Conservation (phyloP, 495 filamentous ascomycete genomes). For the Cetradonia linearis region DNA sequence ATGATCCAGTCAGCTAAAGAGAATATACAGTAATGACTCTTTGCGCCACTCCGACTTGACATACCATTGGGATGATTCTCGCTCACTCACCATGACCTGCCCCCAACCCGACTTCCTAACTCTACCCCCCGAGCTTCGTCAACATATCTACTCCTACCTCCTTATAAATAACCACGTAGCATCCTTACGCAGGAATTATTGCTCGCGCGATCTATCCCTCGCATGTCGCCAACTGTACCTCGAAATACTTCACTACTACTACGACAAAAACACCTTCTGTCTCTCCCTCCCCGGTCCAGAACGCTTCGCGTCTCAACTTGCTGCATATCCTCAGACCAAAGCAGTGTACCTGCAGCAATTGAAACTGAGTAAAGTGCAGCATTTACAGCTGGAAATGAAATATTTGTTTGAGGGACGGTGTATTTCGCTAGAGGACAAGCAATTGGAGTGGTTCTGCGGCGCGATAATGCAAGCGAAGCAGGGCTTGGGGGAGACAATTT, state of each 20-base stretch:
- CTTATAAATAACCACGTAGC: neutral
- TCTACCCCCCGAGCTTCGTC: neutral
- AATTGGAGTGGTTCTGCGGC: neutral
- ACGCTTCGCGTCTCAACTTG: neutral
- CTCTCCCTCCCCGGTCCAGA: neutral
- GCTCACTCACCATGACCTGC: neutral
- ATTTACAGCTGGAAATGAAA: slow-evolving; percentile 3
- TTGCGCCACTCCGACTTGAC: no score
- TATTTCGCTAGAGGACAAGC: neutral
- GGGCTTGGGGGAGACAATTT: neutral
- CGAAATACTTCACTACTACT: neutral
- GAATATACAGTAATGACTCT: no score
- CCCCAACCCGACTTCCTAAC: neutral
- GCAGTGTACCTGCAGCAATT: neutral
- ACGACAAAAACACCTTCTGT: neutral
- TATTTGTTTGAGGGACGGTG: neutral
- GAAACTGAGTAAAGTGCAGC: neutral
- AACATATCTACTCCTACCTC: slow-evolving; percentile 4
- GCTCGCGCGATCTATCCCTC: neutral
- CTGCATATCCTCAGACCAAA: neutral
- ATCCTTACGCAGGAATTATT: neutral
- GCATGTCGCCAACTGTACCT: neutral
- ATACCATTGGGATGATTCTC: neutral
- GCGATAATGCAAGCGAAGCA: neutral
- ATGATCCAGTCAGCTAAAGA: no score